Conservation (phyloP, 352 stramenopile genomes). For the Nothophytophthora sp. region DNA sequence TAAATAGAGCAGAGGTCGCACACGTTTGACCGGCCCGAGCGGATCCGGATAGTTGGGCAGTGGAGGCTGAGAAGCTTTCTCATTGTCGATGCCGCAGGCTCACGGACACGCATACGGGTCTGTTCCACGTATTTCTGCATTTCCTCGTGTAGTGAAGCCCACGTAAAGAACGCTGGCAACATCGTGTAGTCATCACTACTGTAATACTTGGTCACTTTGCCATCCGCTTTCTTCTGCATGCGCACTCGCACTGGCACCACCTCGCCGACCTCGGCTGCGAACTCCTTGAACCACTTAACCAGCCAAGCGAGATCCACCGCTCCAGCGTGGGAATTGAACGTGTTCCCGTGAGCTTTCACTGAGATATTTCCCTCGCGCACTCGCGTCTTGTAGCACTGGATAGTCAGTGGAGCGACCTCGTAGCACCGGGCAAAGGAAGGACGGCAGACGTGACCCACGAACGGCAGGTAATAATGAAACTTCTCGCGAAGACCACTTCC, state of each 20-base stretch:
- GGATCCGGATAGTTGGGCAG: constrained; percentile 7
- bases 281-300: constrained; percentile 1
- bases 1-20: constrained; percentile 10
- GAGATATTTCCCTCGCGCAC: constrained; percentile 2
- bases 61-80: constrained; percentile 1
- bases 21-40: constrained; percentile 9
- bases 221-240: background rate
- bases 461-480: background rate
- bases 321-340: background rate
- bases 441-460: background rate
- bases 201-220: background rate
- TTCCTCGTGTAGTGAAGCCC: constrained; percentile 9
- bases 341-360: background rate
- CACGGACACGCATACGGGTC: background rate
- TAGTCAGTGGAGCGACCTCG: background rate
- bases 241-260: constrained; percentile 7
- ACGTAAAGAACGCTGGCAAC: constrained; percentile 13
- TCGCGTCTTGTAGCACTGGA: background rate
- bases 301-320: background rate
- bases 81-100: constrained; percentile 1
- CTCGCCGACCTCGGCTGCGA: background rate
- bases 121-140: constrained; percentile 14
- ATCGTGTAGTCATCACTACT: constrained; percentile 2
- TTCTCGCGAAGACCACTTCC: background rate
- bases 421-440: background rate